Conservation (phyloP, 108 stramenopile species). For the Fistulifera solaris region DNA sequence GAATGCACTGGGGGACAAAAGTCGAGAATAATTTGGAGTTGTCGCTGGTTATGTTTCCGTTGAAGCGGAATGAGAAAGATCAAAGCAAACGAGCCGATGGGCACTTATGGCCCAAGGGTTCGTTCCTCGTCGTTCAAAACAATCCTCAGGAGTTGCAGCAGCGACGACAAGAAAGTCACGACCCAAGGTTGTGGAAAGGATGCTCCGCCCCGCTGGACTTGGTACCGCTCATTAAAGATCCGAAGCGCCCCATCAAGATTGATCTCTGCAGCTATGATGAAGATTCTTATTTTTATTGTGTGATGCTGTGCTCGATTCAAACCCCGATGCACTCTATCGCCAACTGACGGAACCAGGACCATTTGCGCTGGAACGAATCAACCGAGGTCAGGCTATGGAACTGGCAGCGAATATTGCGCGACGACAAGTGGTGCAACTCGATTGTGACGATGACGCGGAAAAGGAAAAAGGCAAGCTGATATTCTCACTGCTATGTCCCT, state of each 20-base stretch:
- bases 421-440: constrained; percentile 23
- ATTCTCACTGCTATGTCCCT: constrained; percentile 50
- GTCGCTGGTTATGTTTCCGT: neutral
- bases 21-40: too few relatives aligned
- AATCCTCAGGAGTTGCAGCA: constrained; percentile 29
- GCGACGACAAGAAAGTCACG: constrained; percentile 61
- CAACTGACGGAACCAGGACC: neutral
- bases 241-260: constrained; percentile 15
- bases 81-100: constrained; percentile 36
- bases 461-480: constrained; percentile 17
- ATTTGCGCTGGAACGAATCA: neutral
- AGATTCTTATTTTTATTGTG: constrained; percentile 33
- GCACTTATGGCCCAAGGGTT: constrained; percentile 79
- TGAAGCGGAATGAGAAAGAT: neutral
- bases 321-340: constrained; percentile 12
- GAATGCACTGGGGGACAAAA: too few relatives aligned
- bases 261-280: constrained; percentile 39
- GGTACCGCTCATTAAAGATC: constrained; percentile 20
- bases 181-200: constrained; percentile 44
- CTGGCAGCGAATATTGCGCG: constrained; percentile 13
- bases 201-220: constrained; percentile 44
- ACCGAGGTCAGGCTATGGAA: constrained; percentile 23
- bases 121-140: constrained; percentile 29
- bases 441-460: constrained; percentile 24
- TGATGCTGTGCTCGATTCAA: constrained; percentile 44